phyloP scores from a whole-genome alignment of 2,329 filamentous ascomycete species.

The Cryphonectria radicalis region DNA sequence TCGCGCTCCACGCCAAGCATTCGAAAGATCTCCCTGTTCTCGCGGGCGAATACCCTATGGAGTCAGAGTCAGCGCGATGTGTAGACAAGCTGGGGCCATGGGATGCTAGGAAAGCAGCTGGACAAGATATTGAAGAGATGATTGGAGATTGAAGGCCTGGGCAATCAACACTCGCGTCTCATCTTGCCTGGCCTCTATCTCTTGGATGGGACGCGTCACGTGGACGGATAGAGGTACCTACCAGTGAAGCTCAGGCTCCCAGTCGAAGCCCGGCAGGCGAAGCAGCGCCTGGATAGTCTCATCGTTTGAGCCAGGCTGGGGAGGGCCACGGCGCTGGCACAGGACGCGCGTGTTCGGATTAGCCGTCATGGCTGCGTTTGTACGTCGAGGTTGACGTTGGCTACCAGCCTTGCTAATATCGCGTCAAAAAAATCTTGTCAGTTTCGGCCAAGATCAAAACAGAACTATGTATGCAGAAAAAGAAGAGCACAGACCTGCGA shows the following conservation, averaged over 20 bases:
- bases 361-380: background rate
- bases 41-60: slow-evolving; percentile 10
- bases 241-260: slow-evolving; percentile 13
- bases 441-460: background rate
- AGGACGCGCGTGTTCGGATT: background rate
- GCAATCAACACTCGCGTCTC: background rate
- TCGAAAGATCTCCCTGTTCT: slow-evolving; percentile 9
- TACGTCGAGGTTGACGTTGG: background rate
- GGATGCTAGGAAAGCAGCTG: background rate
- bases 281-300: slow-evolving; percentile 17
- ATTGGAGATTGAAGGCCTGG: background rate
- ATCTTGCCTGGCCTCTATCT: background rate
- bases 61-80: background rate
- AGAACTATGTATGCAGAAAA: background rate
- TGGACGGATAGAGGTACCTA: background rate
- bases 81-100: background rate
- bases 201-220: background rate
- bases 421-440: background rate
- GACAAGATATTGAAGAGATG: no score
- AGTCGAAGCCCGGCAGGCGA: slow-evolving; percentile 23
- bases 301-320: slow-evolving; percentile 11
- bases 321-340: background rate
- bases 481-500: background rate
- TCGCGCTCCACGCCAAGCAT: slow-evolving; percentile 20
- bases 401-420: background rate